Conservation (phyloP, 192 early-diverging fungal species). For the Martensiomyces pterosporus region DNA sequence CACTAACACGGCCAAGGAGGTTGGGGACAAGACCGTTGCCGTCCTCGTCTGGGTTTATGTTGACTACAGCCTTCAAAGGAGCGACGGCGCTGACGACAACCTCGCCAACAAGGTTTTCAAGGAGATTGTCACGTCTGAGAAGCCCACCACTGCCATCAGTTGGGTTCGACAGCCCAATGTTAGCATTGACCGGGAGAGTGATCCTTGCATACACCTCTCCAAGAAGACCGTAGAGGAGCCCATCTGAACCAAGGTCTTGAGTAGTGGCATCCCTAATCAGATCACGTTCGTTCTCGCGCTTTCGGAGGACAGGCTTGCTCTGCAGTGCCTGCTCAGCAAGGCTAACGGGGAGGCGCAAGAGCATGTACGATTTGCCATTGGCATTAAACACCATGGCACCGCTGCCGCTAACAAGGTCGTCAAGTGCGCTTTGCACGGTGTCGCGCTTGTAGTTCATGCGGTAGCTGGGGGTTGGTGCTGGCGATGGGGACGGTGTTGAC, state of each 20-base stretch:
- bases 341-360: conserved; percentile 22
- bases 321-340: conserved; percentile 13
- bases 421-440: conserved; percentile 8
- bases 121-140: background rate
- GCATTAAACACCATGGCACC: conserved; percentile 23
- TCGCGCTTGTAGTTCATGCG: conserved; percentile 21
- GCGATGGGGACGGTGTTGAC: too few relatives aligned
- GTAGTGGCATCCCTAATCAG: conserved; percentile 30
- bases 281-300: conserved; percentile 18
- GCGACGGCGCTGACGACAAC: conserved; percentile 6
- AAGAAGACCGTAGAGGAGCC: conserved; percentile 22
- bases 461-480: conserved; percentile 13
- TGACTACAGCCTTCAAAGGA: background rate
- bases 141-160: background rate
- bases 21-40: conserved; percentile 6
- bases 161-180: conserved; percentile 29
- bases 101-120: conserved; percentile 3
- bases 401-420: conserved; percentile 18
- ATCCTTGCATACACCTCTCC: conserved; percentile 22
- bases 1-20: conserved; percentile 3
- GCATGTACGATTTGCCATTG: conserved; percentile 26
- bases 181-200: conserved; percentile 18
- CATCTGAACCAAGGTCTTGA: conserved; percentile 11
- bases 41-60: conserved; percentile 8
- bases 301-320: conserved; percentile 10